Conservation (phyloP, 2,329 filamentous ascomycete species). For the Chaetomium strumarium region DNA sequence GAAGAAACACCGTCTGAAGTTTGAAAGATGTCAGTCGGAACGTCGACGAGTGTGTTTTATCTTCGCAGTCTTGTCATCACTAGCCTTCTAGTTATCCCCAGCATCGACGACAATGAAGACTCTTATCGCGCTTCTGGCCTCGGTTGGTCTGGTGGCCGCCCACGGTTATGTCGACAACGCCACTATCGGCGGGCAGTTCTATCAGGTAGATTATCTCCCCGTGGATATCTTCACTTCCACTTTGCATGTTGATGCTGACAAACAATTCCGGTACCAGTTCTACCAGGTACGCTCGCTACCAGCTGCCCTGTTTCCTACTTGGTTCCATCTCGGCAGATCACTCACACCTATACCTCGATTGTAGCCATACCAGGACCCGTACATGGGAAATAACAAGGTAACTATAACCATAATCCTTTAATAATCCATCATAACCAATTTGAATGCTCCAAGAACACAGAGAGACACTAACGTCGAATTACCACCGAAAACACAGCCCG, state of each 20-base stretch:
- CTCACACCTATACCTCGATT: conserved; percentile 26
- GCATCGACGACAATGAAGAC: conserved; percentile 25
- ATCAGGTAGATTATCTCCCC: conserved; percentile 26
- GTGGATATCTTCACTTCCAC: neutral
- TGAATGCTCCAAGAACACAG: neutral
- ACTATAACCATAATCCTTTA: no score
- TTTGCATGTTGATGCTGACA: conserved; percentile 10
- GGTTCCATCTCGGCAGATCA: neutral
- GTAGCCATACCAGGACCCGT: conserved; percentile 38
- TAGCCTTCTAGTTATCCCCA: no score
- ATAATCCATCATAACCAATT: neutral
- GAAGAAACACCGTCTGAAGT: neutral
- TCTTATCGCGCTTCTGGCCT: conserved; percentile 27
- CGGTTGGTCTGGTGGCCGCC: conserved; percentile 38
- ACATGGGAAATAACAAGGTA: conserved; percentile 27
- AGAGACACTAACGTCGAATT: neutral
- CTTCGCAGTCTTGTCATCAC: neutral
- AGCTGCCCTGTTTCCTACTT: no score
- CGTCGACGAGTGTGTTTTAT: neutral
- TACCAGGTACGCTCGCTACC: conserved; percentile 28
- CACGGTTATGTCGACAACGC: conserved; percentile 45
- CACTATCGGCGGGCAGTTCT: conserved; percentile 37
- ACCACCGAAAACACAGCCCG: conserved; percentile 32
- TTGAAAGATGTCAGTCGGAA: neutral
- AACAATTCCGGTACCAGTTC: conserved; percentile 20